phyloP scores from a whole-genome alignment of 2,329 filamentous ascomycete species.

The Stagonosporopsis cucurbitacearum region DNA sequence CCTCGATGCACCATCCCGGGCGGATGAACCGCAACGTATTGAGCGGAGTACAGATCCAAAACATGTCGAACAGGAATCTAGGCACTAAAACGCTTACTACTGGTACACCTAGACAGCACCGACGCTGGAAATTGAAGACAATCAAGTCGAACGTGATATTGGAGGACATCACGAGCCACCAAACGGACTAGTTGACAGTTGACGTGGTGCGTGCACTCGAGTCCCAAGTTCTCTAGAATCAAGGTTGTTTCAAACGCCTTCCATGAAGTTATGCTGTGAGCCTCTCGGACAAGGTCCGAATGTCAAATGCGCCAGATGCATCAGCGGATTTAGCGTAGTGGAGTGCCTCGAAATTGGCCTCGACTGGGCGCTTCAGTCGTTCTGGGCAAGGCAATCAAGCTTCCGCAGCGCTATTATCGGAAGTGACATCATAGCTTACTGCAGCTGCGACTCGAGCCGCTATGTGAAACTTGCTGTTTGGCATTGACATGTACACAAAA shows the following conservation, averaged over 20 bases:
- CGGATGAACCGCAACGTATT: no score
- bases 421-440: slow-evolving; percentile 14
- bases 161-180: not conserved
- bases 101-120: no score
- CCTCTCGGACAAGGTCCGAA: slow-evolving; percentile 1
- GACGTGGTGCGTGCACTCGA: slow-evolving; percentile 4
- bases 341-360: slow-evolving; percentile 6
- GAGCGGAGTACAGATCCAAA: not conserved
- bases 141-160: not conserved
- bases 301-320: not conserved
- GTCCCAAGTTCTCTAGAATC: not conserved
- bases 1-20: no score
- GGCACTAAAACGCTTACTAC: not conserved
- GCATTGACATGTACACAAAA: slow-evolving; percentile 3
- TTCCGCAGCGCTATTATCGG: slow-evolving; percentile 1
- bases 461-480: slow-evolving; percentile 16
- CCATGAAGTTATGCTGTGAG: not conserved
- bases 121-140: not conserved
- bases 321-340: slow-evolving; percentile 2
- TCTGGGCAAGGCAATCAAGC: slow-evolving; percentile 10
- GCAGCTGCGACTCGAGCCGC: slow-evolving; percentile 12
- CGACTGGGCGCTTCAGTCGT: slow-evolving; percentile 6
- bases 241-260: not conserved
- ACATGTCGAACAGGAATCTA: not conserved
- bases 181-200: no score